These are phyloP conservation scores for Tylopilus balloui DNA, from an alignment of 768 basidiomycete species.

Conservation along the genomic window DNA sequence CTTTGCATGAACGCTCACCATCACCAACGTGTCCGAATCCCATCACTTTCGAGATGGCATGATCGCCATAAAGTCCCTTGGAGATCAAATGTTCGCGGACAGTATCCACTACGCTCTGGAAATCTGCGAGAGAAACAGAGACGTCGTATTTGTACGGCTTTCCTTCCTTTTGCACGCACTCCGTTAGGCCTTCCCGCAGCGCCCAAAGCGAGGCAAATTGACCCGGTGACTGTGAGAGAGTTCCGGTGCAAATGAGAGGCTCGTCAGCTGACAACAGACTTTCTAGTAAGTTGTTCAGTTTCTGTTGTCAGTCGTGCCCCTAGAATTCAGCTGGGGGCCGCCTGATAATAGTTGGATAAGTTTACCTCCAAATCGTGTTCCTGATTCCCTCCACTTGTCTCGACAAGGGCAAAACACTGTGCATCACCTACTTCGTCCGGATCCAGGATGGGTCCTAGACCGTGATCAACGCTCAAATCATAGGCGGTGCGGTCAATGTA, in stretches of 20 bases:
- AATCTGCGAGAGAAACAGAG: constrained; percentile 79
- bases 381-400: constrained; percentile 88
- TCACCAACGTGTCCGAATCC: constrained; percentile 98
- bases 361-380: constrained; percentile 92
- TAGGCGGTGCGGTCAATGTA: constrained; percentile 88
- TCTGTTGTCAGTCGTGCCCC: constrained; percentile 46
- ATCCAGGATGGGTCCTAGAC: constrained; percentile 71
- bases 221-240: constrained; percentile 83
- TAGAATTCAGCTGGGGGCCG: constrained; percentile 9
- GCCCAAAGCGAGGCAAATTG: constrained; percentile 92
- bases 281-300: constrained; percentile 78
- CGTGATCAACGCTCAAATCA: constrained; percentile 78
- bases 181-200: constrained; percentile 86
- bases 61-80: constrained; percentile 64
- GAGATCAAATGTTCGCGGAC: constrained; percentile 67
- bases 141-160: constrained; percentile 97
- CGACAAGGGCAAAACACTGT: constrained; percentile 86
- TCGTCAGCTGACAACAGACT: constrained; percentile 66
- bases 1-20: constrained; percentile 47
- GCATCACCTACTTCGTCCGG: constrained; percentile 73
- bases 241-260: constrained; percentile 83
- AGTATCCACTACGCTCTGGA: constrained; percentile 82
- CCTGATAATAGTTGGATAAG: constrained; percentile 7
- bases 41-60: constrained; percentile 77
- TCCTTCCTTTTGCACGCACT: constrained; percentile 89